A percentile compares a stretch with the other conserved stretches of the same genome.
Evolutionary conservation across 108 stramenopile genomes (phyloP).

Genomic region (Nitzschia sp.): DNA sequence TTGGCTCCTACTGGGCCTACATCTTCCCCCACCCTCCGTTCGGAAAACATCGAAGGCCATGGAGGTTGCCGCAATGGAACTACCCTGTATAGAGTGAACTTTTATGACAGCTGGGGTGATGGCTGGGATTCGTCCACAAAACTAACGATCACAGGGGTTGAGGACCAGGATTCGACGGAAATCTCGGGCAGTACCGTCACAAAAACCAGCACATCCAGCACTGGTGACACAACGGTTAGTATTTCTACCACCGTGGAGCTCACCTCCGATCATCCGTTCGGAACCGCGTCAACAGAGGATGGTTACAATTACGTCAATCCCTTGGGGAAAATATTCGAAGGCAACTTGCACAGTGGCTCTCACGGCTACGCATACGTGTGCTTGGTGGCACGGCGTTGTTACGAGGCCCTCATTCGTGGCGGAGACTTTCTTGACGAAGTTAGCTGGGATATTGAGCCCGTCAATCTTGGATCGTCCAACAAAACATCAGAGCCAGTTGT

Average conservation of each 20-base stretch:
- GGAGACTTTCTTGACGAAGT: slow-evolving; percentile 39
- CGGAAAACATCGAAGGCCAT: slow-evolving; percentile 9
- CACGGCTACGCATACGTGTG: slow-evolving; percentile 25
- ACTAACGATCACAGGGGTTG: slow-evolving; percentile 25
- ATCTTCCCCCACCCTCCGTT: slow-evolving; percentile 6
- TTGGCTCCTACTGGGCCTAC: slow-evolving; percentile 18
- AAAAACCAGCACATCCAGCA: slow-evolving; percentile 5
- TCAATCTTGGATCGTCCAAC: not conserved
- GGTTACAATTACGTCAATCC: slow-evolving; percentile 1
- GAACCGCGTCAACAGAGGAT: not conserved
- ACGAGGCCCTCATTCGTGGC: slow-evolving; percentile 22
- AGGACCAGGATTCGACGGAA: slow-evolving; percentile 25
- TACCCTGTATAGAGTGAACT: slow-evolving; percentile 29
- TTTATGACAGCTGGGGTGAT: slow-evolving; percentile 43
- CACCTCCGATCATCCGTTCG: slow-evolving; percentile 19
- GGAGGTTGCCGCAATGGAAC: slow-evolving; percentile 33
- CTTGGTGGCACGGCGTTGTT: slow-evolving; percentile 38
- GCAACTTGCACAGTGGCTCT: slow-evolving; percentile 14
- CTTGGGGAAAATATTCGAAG: slow-evolving; percentile 34
- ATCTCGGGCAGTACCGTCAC: slow-evolving; percentile 12
- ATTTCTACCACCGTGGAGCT: slow-evolving; percentile 31
- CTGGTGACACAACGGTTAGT: slow-evolving; percentile 18
- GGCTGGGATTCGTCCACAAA: slow-evolving; percentile 35
- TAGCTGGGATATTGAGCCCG: slow-evolving; percentile 33
- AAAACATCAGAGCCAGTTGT: not conserved